Base-by-base conservation (phyloP, 139 green algal species). In the Chara braunii region DNA sequence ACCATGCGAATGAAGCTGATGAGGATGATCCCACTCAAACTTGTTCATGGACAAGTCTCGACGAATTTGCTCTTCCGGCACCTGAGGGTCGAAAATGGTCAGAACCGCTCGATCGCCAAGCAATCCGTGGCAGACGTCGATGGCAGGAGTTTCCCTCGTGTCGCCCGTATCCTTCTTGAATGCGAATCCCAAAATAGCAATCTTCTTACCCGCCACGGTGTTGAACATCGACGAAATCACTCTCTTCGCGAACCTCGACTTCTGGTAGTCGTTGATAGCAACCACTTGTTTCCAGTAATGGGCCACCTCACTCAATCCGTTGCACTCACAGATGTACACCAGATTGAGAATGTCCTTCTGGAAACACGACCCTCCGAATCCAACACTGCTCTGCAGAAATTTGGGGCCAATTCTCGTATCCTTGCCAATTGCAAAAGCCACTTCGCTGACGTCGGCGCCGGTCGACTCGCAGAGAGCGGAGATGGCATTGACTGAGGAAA, bases 341-440 rank as follows among this genome's bases (percentile, higher is more conserved):
- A 83, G 68, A 84, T 99, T 99, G 30, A 99, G 85, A 73, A 99
- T 99, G 66, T 99, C 92, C 58, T 97, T 97, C 81, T 99, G 94
- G 85, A 99, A 99, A 87, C 94, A 99, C 43, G 84, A 94, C 58
- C 94, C 94, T 37, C 94, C 94, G 81, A 99, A 99, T 60, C 94
- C 94, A 0, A 99, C 94, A 34, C 77, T 90, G 7, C 91, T 85
- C 67, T 95, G 91, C 37, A 99, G 75, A 82, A 99, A 99, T 85
- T 96, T 98, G 75, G 54, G 56, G 3, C 94, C 94, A 42, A 99
- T 96, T 50, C 94, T 86, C 6, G 78, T 87, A 78, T 99, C 94
- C 31, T 84, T 96, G 61, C 94, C 91, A 54, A 98, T 95, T 45
- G 86, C 82, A 37, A 84, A 83, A 0, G 87, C 72, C 36, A 98